These are phyloP conservation scores for Penicillium freii DNA, from an alignment of 2,329 filamentous ascomycete species.

Conservation along the genomic window DNA sequence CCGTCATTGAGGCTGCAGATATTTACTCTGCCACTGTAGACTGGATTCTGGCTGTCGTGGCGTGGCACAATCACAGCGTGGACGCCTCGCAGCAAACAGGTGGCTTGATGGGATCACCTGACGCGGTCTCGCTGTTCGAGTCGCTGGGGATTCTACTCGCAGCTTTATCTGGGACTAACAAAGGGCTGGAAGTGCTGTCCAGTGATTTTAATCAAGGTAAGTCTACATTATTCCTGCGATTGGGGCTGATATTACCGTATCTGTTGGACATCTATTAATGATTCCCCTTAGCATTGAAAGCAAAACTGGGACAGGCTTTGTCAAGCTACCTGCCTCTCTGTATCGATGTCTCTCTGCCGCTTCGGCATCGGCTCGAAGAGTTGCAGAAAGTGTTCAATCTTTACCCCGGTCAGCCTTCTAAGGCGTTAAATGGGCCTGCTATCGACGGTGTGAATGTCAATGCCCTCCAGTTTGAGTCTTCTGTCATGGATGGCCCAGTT, in stretches of 20 bases:
- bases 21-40: constrained; percentile 36
- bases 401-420: constrained; percentile 43
- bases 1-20: constrained; percentile 30
- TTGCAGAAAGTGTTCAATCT: constrained; percentile 45
- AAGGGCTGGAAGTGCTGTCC: constrained; percentile 39
- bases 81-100: constrained; percentile 28
- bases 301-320: constrained; percentile 39
- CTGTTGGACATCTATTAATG: constrained; percentile 5
- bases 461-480: constrained; percentile 53
- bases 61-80: constrained; percentile 34
- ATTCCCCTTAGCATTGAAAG: constrained; percentile 32
- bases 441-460: constrained; percentile 45
- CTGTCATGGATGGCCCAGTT: constrained; percentile 64
- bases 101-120: constrained; percentile 36
- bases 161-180: constrained; percentile 38
- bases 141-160: constrained; percentile 44
- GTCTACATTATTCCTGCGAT: background rate
- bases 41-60: constrained; percentile 41
- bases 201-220: constrained; percentile 36
- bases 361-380: constrained; percentile 40
- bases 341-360: constrained; percentile 38
- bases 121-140: constrained; percentile 43
- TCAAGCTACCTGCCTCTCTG: constrained; percentile 43
- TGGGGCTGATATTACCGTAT: background rate
- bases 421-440: constrained; percentile 44